phyloP scores from a whole-genome alignment of 2,329 filamentous ascomycete genomes.

The Apiospora phragmitis region DNA sequence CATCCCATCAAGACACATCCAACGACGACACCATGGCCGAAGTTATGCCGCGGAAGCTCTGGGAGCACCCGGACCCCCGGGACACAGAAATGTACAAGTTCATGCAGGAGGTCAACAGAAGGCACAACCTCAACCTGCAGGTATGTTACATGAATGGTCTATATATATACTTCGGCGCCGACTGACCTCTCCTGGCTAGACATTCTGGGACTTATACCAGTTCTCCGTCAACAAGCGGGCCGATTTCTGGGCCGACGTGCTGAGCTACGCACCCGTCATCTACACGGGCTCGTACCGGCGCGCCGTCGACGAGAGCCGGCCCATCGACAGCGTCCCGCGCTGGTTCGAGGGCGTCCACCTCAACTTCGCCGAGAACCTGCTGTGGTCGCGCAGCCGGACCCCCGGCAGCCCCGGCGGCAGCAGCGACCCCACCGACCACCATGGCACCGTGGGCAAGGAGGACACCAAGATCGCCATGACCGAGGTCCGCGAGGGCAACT shows the following conservation, averaged over 20 bases:
- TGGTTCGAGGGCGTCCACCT: conserved; percentile 77
- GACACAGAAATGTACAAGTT: conserved; percentile 67
- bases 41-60: conserved; percentile 59
- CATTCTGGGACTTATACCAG: conserved; percentile 68
- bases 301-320: conserved; percentile 68
- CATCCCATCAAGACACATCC: not conserved
- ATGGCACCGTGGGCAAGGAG: conserved; percentile 63
- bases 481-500: conserved; percentile 69
- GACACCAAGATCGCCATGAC: conserved; percentile 70
- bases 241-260: conserved; percentile 67
- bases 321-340: conserved; percentile 69
- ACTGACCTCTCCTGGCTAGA: conserved; percentile 41
- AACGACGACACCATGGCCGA: conserved; percentile 15
- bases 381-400: conserved; percentile 54
- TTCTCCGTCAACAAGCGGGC: conserved; percentile 65
- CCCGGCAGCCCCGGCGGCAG: conserved; percentile 23
- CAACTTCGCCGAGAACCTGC: conserved; percentile 80
- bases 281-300: conserved; percentile 58
- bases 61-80: conserved; percentile 64
- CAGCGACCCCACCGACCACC: conserved; percentile 41
- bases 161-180: conserved; percentile 11
- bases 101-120: conserved; percentile 64
- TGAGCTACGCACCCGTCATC: conserved; percentile 60
- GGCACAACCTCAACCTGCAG: conserved; percentile 56
- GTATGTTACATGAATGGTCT: conserved; percentile 34